phyloP scores from a whole-genome alignment of 2,329 filamentous ascomycete species.

The Phialophora macrospora region DNA sequence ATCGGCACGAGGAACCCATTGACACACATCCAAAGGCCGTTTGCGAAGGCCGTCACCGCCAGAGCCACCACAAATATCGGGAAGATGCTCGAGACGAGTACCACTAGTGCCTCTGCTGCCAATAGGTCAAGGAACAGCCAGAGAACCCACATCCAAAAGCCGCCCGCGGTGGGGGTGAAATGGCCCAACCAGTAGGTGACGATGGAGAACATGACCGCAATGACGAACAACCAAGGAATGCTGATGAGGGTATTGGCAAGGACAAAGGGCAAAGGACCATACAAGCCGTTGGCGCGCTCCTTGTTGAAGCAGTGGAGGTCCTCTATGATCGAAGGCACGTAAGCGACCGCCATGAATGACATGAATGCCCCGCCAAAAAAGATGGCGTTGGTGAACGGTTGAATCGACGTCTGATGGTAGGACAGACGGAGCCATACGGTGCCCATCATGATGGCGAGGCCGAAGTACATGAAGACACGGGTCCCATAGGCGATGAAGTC shows the following conservation, averaged over 20 bases:
- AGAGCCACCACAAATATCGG: conserved; percentile 81
- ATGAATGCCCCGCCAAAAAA: conserved; percentile 77
- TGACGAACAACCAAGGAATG: conserved; percentile 78
- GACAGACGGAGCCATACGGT: conserved; percentile 80
- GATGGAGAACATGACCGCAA: conserved; percentile 74
- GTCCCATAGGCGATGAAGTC: conserved; percentile 85
- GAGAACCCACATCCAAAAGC: conserved; percentile 78
- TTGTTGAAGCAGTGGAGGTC: conserved; percentile 74
- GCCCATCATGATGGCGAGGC: conserved; percentile 48
- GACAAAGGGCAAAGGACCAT: conserved; percentile 73
- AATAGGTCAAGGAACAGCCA: conserved; percentile 86
- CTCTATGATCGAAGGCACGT: conserved; percentile 82
- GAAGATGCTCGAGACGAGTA: conserved; percentile 73
- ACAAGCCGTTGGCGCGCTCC: conserved; percentile 80
- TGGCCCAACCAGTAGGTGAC: conserved; percentile 81
- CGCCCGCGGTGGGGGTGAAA: conserved; percentile 67
- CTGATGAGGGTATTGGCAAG: conserved; percentile 82
- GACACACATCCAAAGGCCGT: conserved; percentile 88
- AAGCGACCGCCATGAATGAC: conserved; percentile 82
- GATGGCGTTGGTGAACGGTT: conserved; percentile 81
- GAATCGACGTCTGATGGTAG: conserved; percentile 72
- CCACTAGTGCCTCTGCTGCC: conserved; percentile 80
- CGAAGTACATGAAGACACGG: conserved; percentile 79
- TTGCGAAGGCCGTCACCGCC: conserved; percentile 80
- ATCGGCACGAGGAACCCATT: conserved; percentile 80